phyloP scores from a whole-genome alignment of 495 filamentous ascomycete genomes.

The Oleoguttula mirabilis region DNA sequence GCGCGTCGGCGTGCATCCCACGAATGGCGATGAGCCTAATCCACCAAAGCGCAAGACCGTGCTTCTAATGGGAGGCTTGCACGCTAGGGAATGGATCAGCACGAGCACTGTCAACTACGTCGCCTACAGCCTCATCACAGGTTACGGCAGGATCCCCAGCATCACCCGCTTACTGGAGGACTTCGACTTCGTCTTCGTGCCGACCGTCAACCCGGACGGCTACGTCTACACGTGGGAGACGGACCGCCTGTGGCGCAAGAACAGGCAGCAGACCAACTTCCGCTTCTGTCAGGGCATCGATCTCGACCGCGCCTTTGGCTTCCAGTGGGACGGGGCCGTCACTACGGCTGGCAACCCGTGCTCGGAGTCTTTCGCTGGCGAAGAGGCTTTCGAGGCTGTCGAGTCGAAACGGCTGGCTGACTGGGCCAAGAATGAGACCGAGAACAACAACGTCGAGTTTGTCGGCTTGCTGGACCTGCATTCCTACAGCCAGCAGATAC shows the following conservation, averaged over 20 bases:
- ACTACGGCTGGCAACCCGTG: slow-evolving; percentile 66
- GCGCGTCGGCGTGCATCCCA: slow-evolving; percentile 56
- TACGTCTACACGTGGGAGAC: slow-evolving; percentile 87
- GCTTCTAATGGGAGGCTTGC: slow-evolving; percentile 69
- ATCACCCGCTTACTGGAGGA: slow-evolving; percentile 65
- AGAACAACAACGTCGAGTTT: slow-evolving; percentile 56
- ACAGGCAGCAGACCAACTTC: slow-evolving; percentile 70
- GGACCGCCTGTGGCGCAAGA: slow-evolving; percentile 93
- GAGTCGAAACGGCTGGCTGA: slow-evolving; percentile 65
- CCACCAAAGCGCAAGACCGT: slow-evolving; percentile 56
- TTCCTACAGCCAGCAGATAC: slow-evolving; percentile 88
- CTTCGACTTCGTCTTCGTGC: slow-evolving; percentile 82
- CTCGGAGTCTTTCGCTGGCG: slow-evolving; percentile 81
- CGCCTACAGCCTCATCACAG: slow-evolving; percentile 76
- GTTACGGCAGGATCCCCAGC: slow-evolving; percentile 52
- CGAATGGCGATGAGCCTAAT: slow-evolving; percentile 28
- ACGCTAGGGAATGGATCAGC: slow-evolving; percentile 94
- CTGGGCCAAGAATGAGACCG: slow-evolving; percentile 77
- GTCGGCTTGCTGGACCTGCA: slow-evolving; percentile 83
- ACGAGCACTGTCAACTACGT: slow-evolving; percentile 84
- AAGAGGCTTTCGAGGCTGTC: slow-evolving; percentile 67
- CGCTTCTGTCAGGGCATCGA: slow-evolving; percentile 80
- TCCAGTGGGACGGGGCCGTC: slow-evolving; percentile 63
- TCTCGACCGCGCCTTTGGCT: slow-evolving; percentile 74
- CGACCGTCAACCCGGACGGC: slow-evolving; percentile 84